Conservation (phyloP, 73 alveolate species). For the Paramecium octaurelia region DNA sequence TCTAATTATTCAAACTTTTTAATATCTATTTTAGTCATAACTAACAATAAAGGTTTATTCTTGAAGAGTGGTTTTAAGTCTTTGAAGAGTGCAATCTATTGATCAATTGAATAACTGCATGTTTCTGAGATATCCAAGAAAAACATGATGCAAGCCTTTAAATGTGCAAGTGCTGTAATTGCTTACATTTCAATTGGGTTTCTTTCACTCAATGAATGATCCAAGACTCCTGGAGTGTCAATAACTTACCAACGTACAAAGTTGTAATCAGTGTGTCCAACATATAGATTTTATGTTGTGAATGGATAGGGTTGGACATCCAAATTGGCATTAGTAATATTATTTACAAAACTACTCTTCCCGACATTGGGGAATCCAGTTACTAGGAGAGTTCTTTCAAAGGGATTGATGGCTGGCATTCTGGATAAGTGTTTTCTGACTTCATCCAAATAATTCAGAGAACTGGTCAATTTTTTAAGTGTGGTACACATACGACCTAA, state of each 20-base stretch:
- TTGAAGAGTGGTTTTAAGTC: conserved; percentile 96
- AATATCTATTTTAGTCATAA: conserved; percentile 92
- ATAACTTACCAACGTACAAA: conserved; percentile 97
- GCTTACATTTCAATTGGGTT: conserved; percentile 99
- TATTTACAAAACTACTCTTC: conserved; percentile 98
- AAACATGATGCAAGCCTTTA: conserved; percentile 93
- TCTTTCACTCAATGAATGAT: conserved; percentile 97
- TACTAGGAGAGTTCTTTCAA: conserved; percentile 89
- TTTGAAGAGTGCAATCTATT: conserved; percentile 91
- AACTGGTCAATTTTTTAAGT: conserved; percentile 95
- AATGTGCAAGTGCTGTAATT: conserved; percentile 99
- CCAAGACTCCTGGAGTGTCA: conserved; percentile 99
- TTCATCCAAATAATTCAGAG: conserved; percentile 98
- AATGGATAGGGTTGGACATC: conserved; percentile 97
- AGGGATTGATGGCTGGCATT: conserved; percentile 98
- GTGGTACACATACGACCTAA: conserved; percentile 96
- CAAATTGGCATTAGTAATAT: conserved; percentile 91
- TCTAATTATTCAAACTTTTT: conserved; percentile 80
- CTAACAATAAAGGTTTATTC: conserved; percentile 97
- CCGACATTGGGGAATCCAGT: conserved; percentile 99
- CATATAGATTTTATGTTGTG: conserved; percentile 98
- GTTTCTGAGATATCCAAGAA: conserved; percentile 98
- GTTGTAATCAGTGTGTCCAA: conserved; percentile 99
- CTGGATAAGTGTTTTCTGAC: conserved; percentile 99
- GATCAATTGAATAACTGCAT: conserved; percentile 89